These are phyloP conservation scores for Melastoma malabathricum DNA, from an alignment of 345 rosid species.

Conservation along the genomic window DNA sequence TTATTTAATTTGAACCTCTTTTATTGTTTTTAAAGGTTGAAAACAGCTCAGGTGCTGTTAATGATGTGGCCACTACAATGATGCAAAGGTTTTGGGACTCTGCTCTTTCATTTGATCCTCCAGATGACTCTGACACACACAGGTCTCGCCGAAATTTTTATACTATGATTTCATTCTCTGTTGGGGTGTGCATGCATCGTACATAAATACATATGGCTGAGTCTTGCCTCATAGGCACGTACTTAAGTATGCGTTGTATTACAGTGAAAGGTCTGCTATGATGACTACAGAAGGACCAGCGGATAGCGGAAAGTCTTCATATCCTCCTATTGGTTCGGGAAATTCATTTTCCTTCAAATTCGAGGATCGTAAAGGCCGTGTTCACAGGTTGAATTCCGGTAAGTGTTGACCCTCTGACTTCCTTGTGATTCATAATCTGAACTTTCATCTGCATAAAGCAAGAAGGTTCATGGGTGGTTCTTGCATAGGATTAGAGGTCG, in stretches of 20 bases:
- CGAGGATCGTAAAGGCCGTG: constrained; percentile 71
- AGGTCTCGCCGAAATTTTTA: constrained; percentile 32
- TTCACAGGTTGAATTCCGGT: constrained; percentile 77
- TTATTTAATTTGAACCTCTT: constrained; percentile 4
- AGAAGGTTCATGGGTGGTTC: not conserved
- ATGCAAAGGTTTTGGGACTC: constrained; percentile 99
- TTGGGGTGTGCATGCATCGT: constrained; percentile 1
- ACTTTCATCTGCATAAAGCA: not conserved
- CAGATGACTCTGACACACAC: constrained; percentile 80
- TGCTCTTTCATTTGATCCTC: constrained; percentile 80
- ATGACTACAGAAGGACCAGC: constrained; percentile 48
- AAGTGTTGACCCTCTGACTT: constrained; percentile 12
- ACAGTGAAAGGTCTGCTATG: constrained; percentile 69
- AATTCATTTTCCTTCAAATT: constrained; percentile 80
- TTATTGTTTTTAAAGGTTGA: constrained; percentile 42
- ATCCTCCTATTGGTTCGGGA: constrained; percentile 72
- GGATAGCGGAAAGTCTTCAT: constrained; percentile 43
- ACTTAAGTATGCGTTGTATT: constrained; percentile 6
- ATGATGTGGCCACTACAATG: constrained; percentile 85
- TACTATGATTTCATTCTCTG: no score
- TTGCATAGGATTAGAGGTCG: no score
- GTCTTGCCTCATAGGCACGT: not conserved
- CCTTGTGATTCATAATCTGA: not conserved
- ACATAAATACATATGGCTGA: not conserved
- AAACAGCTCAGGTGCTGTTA: constrained; percentile 72